Conservation (phyloP, 345 rosid genomes). For the Eucalyptus sp. region DNA sequence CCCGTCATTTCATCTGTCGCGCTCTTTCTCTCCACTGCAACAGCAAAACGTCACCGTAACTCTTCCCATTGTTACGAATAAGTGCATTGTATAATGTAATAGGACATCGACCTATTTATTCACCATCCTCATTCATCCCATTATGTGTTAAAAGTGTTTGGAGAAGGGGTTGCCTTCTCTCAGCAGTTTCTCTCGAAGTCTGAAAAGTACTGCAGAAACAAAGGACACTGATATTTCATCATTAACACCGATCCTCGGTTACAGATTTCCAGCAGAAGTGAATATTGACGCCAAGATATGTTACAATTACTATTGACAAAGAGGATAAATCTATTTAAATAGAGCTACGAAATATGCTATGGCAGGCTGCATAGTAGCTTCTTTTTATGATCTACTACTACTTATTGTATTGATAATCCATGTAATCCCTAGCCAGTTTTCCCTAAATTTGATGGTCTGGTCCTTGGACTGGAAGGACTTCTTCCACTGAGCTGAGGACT, state of each 20-base stretch:
- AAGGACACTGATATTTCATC: not conserved
- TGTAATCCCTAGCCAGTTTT: constrained; percentile 31
- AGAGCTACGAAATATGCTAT: not conserved
- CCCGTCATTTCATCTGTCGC: not conserved
- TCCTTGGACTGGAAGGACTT: constrained; percentile 49
- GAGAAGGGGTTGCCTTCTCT: not conserved
- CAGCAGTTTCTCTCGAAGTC: not conserved
- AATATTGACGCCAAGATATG: not conserved
- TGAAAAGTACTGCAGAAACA: not conserved
- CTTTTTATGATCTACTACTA: not conserved
- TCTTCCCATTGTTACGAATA: not conserved
- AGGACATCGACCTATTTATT: not conserved
- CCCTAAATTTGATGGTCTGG: constrained; percentile 49
- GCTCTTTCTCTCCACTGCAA: not conserved
- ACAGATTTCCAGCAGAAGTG: not conserved
- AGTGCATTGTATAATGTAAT: not conserved
- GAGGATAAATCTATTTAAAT: not conserved
- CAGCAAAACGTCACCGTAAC: not conserved
- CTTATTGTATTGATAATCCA: not conserved
- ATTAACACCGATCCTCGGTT: not conserved
- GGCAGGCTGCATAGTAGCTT: not conserved
- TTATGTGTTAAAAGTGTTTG: not conserved
- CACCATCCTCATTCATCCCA: not conserved
- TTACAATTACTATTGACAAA: not conserved
- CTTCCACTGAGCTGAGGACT: constrained; percentile 54